Evolutionary conservation across 2,329 filamentous ascomycete species (phyloP).

Genomic region (Pestalotiopsis fici): DNA sequence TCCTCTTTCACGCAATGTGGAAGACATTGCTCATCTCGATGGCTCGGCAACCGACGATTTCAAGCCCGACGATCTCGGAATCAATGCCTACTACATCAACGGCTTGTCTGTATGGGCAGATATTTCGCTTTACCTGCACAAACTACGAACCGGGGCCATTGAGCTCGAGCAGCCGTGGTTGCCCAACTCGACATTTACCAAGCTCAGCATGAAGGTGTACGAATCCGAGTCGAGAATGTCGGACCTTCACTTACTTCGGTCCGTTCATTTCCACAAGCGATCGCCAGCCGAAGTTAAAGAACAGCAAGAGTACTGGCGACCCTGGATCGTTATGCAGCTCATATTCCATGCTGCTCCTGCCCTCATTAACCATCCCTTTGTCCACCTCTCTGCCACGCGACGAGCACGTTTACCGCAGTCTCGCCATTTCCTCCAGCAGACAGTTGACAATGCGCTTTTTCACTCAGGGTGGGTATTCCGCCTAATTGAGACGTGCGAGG

Average conservation of each 20-base stretch:
- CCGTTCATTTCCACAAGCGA: neutral
- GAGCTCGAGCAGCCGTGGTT: neutral
- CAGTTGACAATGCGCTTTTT: neutral
- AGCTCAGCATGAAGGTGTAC: neutral
- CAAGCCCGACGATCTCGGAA: neutral
- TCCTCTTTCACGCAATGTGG: neutral
- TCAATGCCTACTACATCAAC: neutral
- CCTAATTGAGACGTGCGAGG: neutral
- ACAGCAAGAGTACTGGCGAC: neutral
- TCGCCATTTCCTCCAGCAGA: neutral
- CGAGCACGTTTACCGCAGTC: neutral
- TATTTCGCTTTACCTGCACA: neutral
- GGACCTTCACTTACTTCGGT: neutral
- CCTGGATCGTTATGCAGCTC: neutral
- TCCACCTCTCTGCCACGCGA: neutral
- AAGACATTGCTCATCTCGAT: neutral
- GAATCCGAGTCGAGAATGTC: neutral
- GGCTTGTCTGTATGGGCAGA: neutral
- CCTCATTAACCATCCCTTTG: neutral
- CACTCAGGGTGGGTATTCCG: neutral
- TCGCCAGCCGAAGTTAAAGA: neutral
- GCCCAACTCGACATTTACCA: neutral
- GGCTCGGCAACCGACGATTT: neutral
- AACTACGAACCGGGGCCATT: neutral
- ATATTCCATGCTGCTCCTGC: neutral